Base-by-base conservation (phyloP, 306 rosid genomes). In the Cotoneaster glaucophyllus region DNA sequence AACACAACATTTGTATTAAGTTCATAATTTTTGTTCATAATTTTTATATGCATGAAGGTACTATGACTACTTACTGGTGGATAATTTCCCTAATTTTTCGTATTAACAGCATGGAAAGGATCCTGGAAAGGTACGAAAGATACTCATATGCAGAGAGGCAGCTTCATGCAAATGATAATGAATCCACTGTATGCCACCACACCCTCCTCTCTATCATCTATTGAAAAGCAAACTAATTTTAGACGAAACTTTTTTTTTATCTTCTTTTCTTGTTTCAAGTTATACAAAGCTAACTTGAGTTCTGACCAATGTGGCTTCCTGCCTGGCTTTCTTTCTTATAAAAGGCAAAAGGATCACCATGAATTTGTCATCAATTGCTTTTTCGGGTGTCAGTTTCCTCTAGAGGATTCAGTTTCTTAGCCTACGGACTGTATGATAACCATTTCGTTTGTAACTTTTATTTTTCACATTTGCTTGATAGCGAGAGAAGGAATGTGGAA, bases 111-210 rank as follows among this genome's bases (percentile, higher is more conserved):
- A 85, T 88, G 97, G 96, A 90, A 77, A 87, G 77, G 68, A 91
- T 91, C 79, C 89, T 93, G 18, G 97, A 93, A 83, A 91, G 97
- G 63, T 93, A 93, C 54, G 98, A 93, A 61, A 88, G 98, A 83
- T 82, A 84, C 67, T 88, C 97, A 3, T 87, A 86, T 67, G 77
- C 89, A 22, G 98, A 93, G 74, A 90, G 81, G 86, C 96, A 85
- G 81, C 78, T 71, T 70, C 74, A 19, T 65, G 73, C 79, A 64
- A 73, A 73, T 80, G 89, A 85, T 18, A 82, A 62, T 45, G 70
- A 74, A 32, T 66, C 89, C 75, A 80, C 74, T 78, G 98, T 91
- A 88, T 2, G 87, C 19, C 24, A 4, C 62, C 62, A 32, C 13
- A 21, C 34, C 37, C 39, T 59, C 32, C 18, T 24, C 32, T 22